Conservation (phyloP, 192 early-diverging fungal species). For the Coemansia sp. region DNA sequence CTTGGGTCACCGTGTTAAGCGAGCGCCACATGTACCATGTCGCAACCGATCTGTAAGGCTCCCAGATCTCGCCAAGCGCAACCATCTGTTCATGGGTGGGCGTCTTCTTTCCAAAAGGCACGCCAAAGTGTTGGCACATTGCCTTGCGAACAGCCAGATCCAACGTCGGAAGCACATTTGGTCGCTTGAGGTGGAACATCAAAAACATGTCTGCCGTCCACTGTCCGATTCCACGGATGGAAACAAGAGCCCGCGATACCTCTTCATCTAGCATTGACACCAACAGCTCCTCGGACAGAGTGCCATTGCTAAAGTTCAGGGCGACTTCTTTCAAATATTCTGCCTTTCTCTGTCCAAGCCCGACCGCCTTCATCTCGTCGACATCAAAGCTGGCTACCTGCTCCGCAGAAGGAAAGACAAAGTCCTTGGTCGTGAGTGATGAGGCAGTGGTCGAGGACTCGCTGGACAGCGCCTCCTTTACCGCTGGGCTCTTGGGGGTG, state of each 20-base stretch:
- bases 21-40: conserved; percentile 72
- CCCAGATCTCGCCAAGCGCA: conserved; percentile 60
- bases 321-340: conserved; percentile 72
- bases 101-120: conserved; percentile 55
- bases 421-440: conserved; percentile 11
- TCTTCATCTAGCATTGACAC: conserved; percentile 60
- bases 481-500: conserved; percentile 17
- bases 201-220: conserved; percentile 78
- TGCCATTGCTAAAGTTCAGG: conserved; percentile 58
- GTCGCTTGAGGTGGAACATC: conserved; percentile 71
- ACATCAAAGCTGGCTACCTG: conserved; percentile 55
- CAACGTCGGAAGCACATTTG: conserved; percentile 69
- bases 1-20: conserved; percentile 46
- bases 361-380: conserved; percentile 33
- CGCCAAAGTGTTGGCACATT: conserved; percentile 65
- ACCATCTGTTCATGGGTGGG: conserved; percentile 60
- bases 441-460: not conserved
- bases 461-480: not conserved
- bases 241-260: conserved; percentile 56
- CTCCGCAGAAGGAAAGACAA: conserved; percentile 61
- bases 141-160: conserved; percentile 70
- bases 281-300: conserved; percentile 54
- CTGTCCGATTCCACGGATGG: conserved; percentile 69
- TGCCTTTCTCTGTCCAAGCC: conserved; percentile 53
- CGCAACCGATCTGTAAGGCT: conserved; percentile 65